Conservation (phyloP, 2,329 filamentous ascomycete species). For the Ophiosphaerella herpotricha region DNA sequence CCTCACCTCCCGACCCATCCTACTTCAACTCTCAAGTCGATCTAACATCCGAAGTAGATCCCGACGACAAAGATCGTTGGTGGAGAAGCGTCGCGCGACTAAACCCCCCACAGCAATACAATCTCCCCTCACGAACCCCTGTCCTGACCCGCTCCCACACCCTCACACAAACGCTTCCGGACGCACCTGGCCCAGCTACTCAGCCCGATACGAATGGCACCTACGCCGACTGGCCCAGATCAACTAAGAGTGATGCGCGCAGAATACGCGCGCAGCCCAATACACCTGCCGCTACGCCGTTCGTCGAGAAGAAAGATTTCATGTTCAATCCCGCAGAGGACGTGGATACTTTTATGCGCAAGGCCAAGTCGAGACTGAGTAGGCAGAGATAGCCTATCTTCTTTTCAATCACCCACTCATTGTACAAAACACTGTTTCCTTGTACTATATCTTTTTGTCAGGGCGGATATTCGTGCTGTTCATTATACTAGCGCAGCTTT, state of each 20-base stretch:
- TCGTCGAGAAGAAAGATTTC: slow-evolving; percentile 24
- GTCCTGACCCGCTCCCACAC: neutral
- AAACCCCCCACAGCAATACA: neutral
- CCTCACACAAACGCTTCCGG: neutral
- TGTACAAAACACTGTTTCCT: no score
- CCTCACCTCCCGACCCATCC: slow-evolving; percentile 5
- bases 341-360: slow-evolving; percentile 33
- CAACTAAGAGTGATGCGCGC: neutral
- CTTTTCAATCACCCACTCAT: no score
- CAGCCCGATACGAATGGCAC: neutral
- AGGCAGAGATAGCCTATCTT: neutral
- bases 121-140: neutral
- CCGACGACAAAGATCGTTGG: slow-evolving; percentile 23
- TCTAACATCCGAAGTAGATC: slow-evolving; percentile 27
- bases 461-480: no score
- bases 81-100: slow-evolving; percentile 26
- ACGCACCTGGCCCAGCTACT: neutral
- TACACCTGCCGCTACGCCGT: slow-evolving; percentile 7
- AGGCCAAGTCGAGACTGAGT: slow-evolving; percentile 9
- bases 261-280: slow-evolving; percentile 1
- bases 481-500: no score
- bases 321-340: slow-evolving; percentile 33
- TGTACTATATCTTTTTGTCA: no score
- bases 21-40: slow-evolving; percentile 21
- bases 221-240: neutral